Evolutionary conservation across 2,329 filamentous ascomycete species (phyloP).

Genomic region (Cordyceps fumosorosea): DNA sequence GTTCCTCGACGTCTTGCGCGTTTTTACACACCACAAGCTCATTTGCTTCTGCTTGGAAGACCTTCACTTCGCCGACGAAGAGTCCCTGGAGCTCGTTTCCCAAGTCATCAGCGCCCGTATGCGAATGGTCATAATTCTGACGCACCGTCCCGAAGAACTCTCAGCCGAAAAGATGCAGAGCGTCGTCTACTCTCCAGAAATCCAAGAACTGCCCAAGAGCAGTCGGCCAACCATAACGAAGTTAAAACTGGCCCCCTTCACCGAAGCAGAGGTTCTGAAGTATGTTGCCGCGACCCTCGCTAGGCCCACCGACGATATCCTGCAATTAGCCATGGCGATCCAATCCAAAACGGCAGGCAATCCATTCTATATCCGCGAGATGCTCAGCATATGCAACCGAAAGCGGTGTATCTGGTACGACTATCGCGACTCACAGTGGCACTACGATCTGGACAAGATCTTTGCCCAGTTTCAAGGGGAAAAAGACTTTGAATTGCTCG

Average conservation of each 20-base stretch:
- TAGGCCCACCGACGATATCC: slow-evolving; percentile 62
- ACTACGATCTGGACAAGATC: slow-evolving; percentile 76
- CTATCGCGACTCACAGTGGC: slow-evolving; percentile 75
- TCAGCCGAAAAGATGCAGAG: slow-evolving; percentile 46
- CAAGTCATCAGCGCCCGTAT: slow-evolving; percentile 74
- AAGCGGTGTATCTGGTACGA: slow-evolving; percentile 89
- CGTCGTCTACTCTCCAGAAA: slow-evolving; percentile 47
- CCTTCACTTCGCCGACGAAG: slow-evolving; percentile 81
- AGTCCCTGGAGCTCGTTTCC: slow-evolving; percentile 76
- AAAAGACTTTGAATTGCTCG: slow-evolving; percentile 70
- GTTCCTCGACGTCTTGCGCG: slow-evolving; percentile 75
- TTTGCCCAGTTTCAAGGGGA: slow-evolving; percentile 80
- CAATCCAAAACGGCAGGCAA: slow-evolving; percentile 86
- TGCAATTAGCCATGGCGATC: slow-evolving; percentile 74
- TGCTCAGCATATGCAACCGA: slow-evolving; percentile 79
- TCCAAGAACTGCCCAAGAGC: slow-evolving; percentile 37
- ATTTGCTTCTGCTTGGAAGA: slow-evolving; percentile 88
- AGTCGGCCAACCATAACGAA: slow-evolving; percentile 56
- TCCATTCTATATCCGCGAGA: slow-evolving; percentile 85
- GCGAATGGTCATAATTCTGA: slow-evolving; percentile 75
- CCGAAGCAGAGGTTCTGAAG: slow-evolving; percentile 70
- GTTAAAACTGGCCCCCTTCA: slow-evolving; percentile 66
- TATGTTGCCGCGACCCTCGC: slow-evolving; percentile 81
- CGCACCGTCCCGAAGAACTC: slow-evolving; percentile 63
- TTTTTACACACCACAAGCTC: slow-evolving; percentile 76